Conservation (phyloP, 495 filamentous ascomycete species). For the Penicillium goetzii region DNA sequence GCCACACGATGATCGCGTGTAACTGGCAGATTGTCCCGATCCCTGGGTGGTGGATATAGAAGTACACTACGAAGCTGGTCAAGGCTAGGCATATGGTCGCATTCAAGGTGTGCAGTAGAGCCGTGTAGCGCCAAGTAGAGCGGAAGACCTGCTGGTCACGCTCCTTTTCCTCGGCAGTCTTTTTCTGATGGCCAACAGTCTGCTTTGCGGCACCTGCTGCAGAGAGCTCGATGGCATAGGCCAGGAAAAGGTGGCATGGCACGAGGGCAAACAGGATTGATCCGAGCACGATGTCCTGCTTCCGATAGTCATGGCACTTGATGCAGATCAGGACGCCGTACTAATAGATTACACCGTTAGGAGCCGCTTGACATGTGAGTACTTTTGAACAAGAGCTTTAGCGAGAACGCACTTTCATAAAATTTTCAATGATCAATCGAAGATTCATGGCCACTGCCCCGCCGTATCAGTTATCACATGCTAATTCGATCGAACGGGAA, state of each 20-base stretch:
- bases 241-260: conserved; percentile 85
- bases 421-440: conserved; percentile 93
- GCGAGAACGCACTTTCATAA: conserved; percentile 71
- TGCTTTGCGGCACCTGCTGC: conserved; percentile 76
- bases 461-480: conserved; percentile 22
- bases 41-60: conserved; percentile 84
- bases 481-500: not conserved
- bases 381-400: not conserved
- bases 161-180: conserved; percentile 59
- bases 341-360: conserved; percentile 44
- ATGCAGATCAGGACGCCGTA: conserved; percentile 95
- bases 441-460: conserved; percentile 84
- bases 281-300: conserved; percentile 75
- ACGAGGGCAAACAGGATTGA: conserved; percentile 79
- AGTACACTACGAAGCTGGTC: conserved; percentile 86
- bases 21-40: conserved; percentile 90
- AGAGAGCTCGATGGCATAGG: conserved; percentile 81
- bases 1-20: conserved; percentile 92
- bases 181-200: conserved; percentile 64
- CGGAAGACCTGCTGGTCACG: conserved; percentile 57
- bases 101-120: conserved; percentile 79
- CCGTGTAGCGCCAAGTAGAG: conserved; percentile 76
- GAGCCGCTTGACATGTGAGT: not conserved
- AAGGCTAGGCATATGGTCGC: conserved; percentile 77
- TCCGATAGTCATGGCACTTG: conserved; percentile 83